These are phyloP conservation scores for Naganishia vaughanmartiniae DNA, from an alignment of 768 basidiomycete genomes.

Conservation along the genomic window DNA sequence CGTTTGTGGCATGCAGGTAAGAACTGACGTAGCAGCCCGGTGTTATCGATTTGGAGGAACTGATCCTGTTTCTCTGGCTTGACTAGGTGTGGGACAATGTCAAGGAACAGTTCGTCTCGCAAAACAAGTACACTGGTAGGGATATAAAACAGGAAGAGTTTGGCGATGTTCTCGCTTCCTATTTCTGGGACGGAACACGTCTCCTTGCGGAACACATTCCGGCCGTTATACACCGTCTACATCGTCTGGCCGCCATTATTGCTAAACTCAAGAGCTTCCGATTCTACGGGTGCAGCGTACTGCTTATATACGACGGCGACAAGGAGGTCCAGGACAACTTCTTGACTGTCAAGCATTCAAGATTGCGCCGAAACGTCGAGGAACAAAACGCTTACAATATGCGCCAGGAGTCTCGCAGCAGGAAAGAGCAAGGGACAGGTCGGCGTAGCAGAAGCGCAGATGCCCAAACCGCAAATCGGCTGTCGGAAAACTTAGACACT, in stretches of 20 bases:
- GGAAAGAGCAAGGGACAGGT: conserved; percentile 2
- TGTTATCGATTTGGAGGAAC: not conserved
- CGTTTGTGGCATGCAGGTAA: conserved; percentile 98
- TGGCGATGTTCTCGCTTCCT: conserved; percentile 72
- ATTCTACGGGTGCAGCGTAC: conserved; percentile 94
- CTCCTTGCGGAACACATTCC: conserved; percentile 91
- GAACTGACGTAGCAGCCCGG: conserved; percentile 42
- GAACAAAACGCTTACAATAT: conserved; percentile 36
- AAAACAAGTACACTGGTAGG: conserved; percentile 95
- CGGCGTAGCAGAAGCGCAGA: conserved; percentile 43
- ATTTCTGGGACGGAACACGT: conserved; percentile 77
- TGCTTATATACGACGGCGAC: conserved; percentile 97
- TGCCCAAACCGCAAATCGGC: conserved; percentile 17
- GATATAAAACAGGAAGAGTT: conserved; percentile 85
- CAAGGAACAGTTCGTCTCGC: conserved; percentile 78
- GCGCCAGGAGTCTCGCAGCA: conserved; percentile 32
- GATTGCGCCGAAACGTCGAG: conserved; percentile 34
- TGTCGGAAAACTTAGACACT: not conserved
- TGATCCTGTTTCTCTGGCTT: conserved; percentile 4
- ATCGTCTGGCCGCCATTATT: conserved; percentile 87
- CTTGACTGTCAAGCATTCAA: conserved; percentile 59
- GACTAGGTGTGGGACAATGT: conserved; percentile 84
- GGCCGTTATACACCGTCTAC: conserved; percentile 80
- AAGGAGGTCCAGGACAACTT: conserved; percentile 70
- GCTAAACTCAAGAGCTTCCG: conserved; percentile 87